Percentiles rank a stretch among this genome's conserved stretches.
Conservation (phyloP, 495 filamentous ascomycete genomes). For the Penicillium bialowiezense region DNA sequence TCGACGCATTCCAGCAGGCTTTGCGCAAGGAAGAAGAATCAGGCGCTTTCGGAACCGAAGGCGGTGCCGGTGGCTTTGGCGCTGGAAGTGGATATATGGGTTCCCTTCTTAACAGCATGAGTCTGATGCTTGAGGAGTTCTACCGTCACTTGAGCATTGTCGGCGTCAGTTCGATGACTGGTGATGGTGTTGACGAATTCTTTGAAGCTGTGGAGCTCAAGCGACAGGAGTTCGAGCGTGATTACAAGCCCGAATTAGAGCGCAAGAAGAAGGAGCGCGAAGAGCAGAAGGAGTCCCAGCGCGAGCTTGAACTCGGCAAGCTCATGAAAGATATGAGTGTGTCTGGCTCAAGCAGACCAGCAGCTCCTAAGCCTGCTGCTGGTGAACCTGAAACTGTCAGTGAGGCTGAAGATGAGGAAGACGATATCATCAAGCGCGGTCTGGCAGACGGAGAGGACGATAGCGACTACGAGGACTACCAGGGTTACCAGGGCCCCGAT, state of each 20-base stretch:
- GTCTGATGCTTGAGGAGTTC: slow-evolving; percentile 95
- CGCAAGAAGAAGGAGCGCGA: slow-evolving; percentile 71
- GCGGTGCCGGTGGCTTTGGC: slow-evolving; percentile 55
- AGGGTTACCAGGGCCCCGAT: slow-evolving; percentile 25
- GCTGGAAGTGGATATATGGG: slow-evolving; percentile 94
- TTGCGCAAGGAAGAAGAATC: slow-evolving; percentile 73
- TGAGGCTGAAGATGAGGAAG: slow-evolving; percentile 49
- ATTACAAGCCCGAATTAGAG: slow-evolving; percentile 92
- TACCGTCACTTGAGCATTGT: slow-evolving; percentile 90
- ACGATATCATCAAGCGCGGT: slow-evolving; percentile 31
- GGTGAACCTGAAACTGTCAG: slow-evolving; percentile 48
- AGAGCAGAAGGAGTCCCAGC: slow-evolving; percentile 61
- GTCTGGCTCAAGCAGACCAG: slow-evolving; percentile 41
- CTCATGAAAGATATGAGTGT: slow-evolving; percentile 95
- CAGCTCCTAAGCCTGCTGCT: slow-evolving; percentile 16
- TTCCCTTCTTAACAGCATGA: slow-evolving; percentile 95
- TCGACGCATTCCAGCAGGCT: slow-evolving; percentile 90
- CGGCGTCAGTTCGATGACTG: slow-evolving; percentile 89
- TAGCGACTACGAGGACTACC: slow-evolving; percentile 33
- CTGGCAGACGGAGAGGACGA: slow-evolving; percentile 33
- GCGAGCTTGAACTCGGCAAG: slow-evolving; percentile 80
- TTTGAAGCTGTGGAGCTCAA: slow-evolving; percentile 85
- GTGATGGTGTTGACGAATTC: slow-evolving; percentile 87
- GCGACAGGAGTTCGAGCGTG: slow-evolving; percentile 81
- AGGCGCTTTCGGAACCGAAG: slow-evolving; percentile 74